A percentile compares a stretch with the other conserved stretches of the same genome.
Evolutionary conservation across 345 rosid genomes (phyloP).

Genomic region (Hibiscus syriacus): DNA sequence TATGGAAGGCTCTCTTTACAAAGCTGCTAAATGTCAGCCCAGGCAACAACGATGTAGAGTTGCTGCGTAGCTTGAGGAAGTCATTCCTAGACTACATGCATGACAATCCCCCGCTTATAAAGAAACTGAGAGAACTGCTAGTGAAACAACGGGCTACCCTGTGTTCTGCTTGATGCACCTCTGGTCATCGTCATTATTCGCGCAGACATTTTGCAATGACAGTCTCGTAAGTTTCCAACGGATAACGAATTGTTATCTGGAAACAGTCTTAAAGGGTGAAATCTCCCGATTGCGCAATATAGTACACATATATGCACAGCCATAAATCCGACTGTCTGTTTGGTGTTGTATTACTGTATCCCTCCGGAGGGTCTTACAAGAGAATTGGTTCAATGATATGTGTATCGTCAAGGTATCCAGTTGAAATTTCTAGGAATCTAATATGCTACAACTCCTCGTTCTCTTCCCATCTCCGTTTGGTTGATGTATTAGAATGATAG

Average conservation of each 20-base stretch:
- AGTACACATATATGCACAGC: neutral
- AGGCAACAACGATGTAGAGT: slow-evolving; percentile 30
- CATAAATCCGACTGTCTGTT: neutral
- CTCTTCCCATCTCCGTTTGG: neutral
- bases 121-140: slow-evolving; percentile 63
- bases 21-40: slow-evolving; percentile 51
- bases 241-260: neutral
- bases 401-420: neutral
- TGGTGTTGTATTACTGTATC: neutral
- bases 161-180: slow-evolving; percentile 39
- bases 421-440: neutral
- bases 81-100: slow-evolving; percentile 52
- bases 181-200: neutral
- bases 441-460: neutral
- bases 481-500: too few species aligned
- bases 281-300: neutral
- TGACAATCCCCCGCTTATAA: slow-evolving; percentile 48
- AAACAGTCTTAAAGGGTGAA: neutral
- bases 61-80: slow-evolving; percentile 50
- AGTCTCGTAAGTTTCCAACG: neutral
- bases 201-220: neutral
- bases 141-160: slow-evolving; percentile 61
- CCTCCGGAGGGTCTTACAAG: neutral
- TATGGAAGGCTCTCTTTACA: slow-evolving; percentile 69
- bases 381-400: neutral